Evolutionary conservation across 73 alveolate genomes (phyloP).

Genomic region (Paramecium octaurelia): DNA sequence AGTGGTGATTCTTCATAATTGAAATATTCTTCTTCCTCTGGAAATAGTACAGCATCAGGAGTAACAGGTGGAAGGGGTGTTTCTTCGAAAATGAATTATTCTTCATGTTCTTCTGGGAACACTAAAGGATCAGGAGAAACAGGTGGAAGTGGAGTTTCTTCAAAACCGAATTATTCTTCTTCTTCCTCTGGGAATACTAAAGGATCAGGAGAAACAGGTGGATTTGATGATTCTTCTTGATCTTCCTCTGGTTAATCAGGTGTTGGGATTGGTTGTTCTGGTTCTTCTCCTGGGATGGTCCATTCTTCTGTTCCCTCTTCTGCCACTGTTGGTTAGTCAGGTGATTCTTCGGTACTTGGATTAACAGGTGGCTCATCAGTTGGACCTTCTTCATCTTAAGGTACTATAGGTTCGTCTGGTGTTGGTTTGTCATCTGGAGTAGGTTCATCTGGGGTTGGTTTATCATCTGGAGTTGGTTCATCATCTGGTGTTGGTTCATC

Average conservation of each 20-base stretch:
- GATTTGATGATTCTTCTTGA: too few species aligned
- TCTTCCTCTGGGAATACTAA: background rate
- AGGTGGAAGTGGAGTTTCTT: background rate
- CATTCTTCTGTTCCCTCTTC: background rate
- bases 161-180: background rate
- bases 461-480: background rate
- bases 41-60: too few species aligned
- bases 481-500: background rate
- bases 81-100: too few species aligned
- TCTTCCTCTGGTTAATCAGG: background rate
- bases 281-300: background rate
- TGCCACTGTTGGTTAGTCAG: background rate
- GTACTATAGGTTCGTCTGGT: slow-evolving; percentile 1
- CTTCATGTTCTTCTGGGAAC: background rate
- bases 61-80: too few species aligned
- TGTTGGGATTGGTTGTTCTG: background rate
- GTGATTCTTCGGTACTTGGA: background rate
- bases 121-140: background rate
- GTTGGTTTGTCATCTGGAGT: background rate
- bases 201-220: too few species aligned
- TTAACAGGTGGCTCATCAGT: background rate
- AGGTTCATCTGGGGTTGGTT: background rate
- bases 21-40: too few species aligned
- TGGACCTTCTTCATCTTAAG: background rate
- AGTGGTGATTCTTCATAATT: too few species aligned